Conservation (phyloP, 1,284 basidiomycete genomes). For the Lignosus rhinocerotis region DNA sequence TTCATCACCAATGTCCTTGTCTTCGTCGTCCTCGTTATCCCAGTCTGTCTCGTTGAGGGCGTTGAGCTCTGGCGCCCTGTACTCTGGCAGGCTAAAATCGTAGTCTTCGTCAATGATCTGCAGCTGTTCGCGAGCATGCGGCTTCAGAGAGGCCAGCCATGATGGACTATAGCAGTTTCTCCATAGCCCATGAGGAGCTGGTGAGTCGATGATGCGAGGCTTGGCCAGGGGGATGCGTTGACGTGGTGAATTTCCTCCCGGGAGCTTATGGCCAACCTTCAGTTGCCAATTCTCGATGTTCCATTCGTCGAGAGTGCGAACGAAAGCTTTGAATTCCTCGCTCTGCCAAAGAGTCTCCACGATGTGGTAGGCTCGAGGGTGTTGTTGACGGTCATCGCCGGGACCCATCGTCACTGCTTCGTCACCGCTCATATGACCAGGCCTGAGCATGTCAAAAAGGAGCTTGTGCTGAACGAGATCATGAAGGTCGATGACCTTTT, state of each 20-base stretch:
- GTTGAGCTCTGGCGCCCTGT: background rate
- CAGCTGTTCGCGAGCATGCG: background rate
- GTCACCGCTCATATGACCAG: constrained; percentile 9
- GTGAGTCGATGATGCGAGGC: background rate
- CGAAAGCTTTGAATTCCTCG: background rate
- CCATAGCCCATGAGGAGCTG: background rate
- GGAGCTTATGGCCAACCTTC: background rate
- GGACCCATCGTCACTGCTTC: background rate
- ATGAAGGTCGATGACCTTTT: background rate
- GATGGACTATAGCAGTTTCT: constrained; percentile 5
- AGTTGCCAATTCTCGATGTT: background rate
- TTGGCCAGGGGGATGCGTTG: background rate
- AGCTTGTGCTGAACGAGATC: background rate
- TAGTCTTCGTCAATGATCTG: constrained; percentile 5
- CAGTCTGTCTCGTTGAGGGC: background rate
- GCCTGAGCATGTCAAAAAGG: background rate
- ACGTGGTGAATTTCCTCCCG: background rate
- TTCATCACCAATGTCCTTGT: background rate
- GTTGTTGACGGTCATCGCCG: background rate
- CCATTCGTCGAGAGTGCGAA: background rate
- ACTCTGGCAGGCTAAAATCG: constrained; percentile 2
- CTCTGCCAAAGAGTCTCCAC: constrained; percentile 9
- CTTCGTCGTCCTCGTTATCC: background rate
- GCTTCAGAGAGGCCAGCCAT: background rate
- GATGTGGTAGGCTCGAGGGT: background rate